phyloP scores from a whole-genome alignment of 306 rosid genomes.

The Pyrus bretschneideri region DNA sequence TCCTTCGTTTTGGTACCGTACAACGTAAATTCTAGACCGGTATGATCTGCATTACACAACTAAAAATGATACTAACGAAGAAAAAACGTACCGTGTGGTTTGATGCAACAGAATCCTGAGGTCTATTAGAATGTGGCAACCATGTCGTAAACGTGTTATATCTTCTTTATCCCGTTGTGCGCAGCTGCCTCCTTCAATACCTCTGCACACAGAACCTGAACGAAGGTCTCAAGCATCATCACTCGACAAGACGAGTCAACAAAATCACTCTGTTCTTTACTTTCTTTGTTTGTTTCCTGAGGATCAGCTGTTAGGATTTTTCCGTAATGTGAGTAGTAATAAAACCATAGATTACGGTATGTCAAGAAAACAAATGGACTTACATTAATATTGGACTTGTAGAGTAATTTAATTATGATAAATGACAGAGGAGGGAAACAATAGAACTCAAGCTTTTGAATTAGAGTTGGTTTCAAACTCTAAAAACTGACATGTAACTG shows the following conservation, averaged over 20 bases:
- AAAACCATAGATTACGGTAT: no score
- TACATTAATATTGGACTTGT: no score
- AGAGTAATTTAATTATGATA: no score
- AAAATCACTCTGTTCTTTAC: slow-evolving; percentile 25
- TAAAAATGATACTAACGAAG: not conserved
- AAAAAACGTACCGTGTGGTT: not conserved
- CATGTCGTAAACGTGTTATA: slow-evolving; percentile 18
- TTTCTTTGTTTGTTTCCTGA: slow-evolving; percentile 27
- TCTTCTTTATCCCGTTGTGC: slow-evolving; percentile 24
- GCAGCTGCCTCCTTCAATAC: slow-evolving; percentile 44
- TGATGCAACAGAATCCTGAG: slow-evolving; percentile 5
- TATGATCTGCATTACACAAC: not conserved
- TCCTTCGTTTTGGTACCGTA: not conserved
- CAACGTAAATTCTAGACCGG: not conserved
- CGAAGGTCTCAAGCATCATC: slow-evolving; percentile 56
- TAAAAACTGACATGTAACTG: no score
- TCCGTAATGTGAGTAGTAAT: no score
- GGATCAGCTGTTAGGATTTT: not conserved
- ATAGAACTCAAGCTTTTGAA: no score
- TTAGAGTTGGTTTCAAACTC: no score
- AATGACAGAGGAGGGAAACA: no score
- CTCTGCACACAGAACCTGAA: slow-evolving; percentile 71
- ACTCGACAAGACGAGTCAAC: slow-evolving; percentile 42
- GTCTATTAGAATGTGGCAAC: not conserved
- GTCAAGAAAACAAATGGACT: no score